Conservation (phyloP, 345 rosid species). For the Reutealis trisperma region DNA sequence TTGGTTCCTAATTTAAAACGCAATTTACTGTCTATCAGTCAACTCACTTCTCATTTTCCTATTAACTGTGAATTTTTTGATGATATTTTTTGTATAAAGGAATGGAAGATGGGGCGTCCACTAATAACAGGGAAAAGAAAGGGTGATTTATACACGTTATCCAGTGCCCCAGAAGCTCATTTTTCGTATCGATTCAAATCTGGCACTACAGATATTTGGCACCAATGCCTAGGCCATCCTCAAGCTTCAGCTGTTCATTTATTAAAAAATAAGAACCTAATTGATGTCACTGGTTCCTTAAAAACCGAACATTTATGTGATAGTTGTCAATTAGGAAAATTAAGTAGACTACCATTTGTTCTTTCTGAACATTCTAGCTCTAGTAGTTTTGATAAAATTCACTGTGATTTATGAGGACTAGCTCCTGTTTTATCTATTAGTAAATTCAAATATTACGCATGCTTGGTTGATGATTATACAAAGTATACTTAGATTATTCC, state of each 20-base stretch:
- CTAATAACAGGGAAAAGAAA: no score
- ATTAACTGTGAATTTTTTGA: no score
- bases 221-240: no score
- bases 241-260: background rate
- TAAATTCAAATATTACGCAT: background rate
- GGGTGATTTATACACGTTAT: no score
- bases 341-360: background rate
- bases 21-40: background rate
- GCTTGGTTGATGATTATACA: slow-evolving; percentile 3
- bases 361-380: background rate
- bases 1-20: background rate
- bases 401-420: background rate
- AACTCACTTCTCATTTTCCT: background rate
- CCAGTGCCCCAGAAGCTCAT: no score
- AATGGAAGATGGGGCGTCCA: no score
- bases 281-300: background rate
- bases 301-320: background rate
- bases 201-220: no score
- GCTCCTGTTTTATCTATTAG: slow-evolving; percentile 8
- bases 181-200: no score
- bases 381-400: background rate
- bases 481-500: slow-evolving; percentile 14
- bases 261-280: background rate
- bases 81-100: no score
- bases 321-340: background rate